phyloP scores from a whole-genome alignment of 2,329 filamentous ascomycete genomes.

The Aciculosporium take region DNA sequence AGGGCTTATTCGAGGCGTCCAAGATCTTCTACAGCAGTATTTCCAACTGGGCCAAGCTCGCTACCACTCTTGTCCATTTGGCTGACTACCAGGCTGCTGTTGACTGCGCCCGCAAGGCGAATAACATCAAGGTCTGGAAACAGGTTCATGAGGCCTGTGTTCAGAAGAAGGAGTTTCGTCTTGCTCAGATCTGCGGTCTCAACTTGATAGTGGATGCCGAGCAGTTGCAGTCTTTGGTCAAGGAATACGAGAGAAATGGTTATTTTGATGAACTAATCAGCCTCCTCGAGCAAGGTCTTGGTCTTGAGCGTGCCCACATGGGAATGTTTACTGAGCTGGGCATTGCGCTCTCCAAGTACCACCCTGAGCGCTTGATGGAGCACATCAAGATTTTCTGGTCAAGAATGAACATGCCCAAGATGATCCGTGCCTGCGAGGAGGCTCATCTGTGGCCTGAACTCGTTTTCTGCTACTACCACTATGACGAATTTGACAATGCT shows the following conservation, averaged over 20 bases:
- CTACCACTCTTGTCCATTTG: conserved; percentile 92
- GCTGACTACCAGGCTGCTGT: conserved; percentile 95
- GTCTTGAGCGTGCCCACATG: conserved; percentile 86
- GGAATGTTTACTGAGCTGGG: conserved; percentile 92
- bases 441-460: conserved; percentile 95
- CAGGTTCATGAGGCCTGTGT: conserved; percentile 96
- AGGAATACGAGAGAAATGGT: conserved; percentile 90
- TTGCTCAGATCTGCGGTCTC: conserved; percentile 96
- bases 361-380: conserved; percentile 93
- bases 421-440: conserved; percentile 86
- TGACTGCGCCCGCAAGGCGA: conserved; percentile 94
- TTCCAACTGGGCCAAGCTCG: conserved; percentile 98
- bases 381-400: conserved; percentile 98
- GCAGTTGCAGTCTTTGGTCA: conserved; percentile 81
- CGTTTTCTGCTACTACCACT: conserved; percentile 96
- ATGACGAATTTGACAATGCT: conserved; percentile 96
- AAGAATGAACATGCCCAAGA: conserved; percentile 93
- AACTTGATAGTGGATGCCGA: conserved; percentile 97
- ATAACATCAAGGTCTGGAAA: conserved; percentile 99
- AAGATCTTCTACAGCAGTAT: conserved; percentile 99
- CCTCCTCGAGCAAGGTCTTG: conserved; percentile 85
- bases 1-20: conserved; percentile 86
- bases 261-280: conserved; percentile 98
- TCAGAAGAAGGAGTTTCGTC: conserved; percentile 94
- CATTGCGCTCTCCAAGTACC: conserved; percentile 85